A percentile compares a stretch with the other conserved stretches of the same genome.
Evolutionary conservation across 2,329 filamentous ascomycete genomes (phyloP).

Genomic region (Penicillium concentricum): DNA sequence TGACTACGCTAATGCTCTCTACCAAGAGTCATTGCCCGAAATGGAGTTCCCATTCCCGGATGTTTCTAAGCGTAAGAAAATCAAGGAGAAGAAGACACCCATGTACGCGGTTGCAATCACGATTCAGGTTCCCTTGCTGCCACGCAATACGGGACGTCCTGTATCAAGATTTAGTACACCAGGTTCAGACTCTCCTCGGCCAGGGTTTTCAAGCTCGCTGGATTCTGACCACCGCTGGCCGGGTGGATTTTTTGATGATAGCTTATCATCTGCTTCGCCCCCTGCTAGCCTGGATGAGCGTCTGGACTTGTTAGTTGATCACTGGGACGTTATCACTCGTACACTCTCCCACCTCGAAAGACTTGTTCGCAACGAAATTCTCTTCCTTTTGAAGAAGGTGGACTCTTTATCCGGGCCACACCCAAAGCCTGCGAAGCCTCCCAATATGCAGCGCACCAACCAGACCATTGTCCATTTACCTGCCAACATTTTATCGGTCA

Average conservation of each 20-base stretch:
- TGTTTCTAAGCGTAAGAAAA: constrained; percentile 43
- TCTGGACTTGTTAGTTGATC: constrained; percentile 56
- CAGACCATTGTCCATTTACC: constrained; percentile 52
- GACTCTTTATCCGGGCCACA: constrained; percentile 43
- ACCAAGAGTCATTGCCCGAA: constrained; percentile 36
- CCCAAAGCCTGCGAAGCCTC: constrained; percentile 46
- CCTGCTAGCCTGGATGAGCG: constrained; percentile 53
- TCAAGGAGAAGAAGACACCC: constrained; percentile 55
- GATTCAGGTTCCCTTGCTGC: constrained; percentile 51
- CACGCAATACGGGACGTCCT: constrained; percentile 35
- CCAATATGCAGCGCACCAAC: constrained; percentile 50
- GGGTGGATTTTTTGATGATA: constrained; percentile 39
- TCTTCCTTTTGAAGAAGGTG: constrained; percentile 50
- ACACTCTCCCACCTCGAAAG: constrained; percentile 55
- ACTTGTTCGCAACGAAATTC: constrained; percentile 52
- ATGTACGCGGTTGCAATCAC: constrained; percentile 61
- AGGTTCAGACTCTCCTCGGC: constrained; percentile 32
- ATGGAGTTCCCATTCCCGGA: constrained; percentile 41
- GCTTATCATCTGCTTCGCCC: constrained; percentile 46
- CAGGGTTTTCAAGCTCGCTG: constrained; percentile 40
- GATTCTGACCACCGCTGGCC: constrained; percentile 44
- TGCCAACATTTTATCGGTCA: constrained; percentile 47
- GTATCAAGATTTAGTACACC: constrained; percentile 37
- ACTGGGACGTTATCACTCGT: constrained; percentile 60
- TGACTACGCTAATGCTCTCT: constrained; percentile 33